phyloP scores from a whole-genome alignment of 805 yeast species.

The Tetrapisispora fleetii region DNA sequence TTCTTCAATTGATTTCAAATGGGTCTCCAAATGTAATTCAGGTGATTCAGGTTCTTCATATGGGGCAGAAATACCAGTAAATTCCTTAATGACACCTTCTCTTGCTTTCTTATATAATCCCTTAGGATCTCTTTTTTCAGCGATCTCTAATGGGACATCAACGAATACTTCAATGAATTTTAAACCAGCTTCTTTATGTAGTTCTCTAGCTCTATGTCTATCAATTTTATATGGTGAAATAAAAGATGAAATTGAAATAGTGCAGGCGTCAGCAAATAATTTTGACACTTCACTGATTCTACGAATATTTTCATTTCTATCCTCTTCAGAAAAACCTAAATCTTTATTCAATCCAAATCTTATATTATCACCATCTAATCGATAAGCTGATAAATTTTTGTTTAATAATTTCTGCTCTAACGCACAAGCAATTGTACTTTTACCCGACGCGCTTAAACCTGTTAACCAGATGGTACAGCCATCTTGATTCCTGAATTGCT shows the following conservation, averaged over 20 bases:
- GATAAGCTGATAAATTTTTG: constrained; percentile 62
- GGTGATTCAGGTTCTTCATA: constrained; percentile 85
- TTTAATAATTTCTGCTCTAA: constrained; percentile 73
- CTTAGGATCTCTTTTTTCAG: constrained; percentile 95
- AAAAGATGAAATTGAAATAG: constrained; percentile 81
- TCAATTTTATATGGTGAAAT: constrained; percentile 85
- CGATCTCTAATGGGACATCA: constrained; percentile 88
- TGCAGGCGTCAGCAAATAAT: constrained; percentile 86
- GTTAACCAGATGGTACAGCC: constrained; percentile 95
- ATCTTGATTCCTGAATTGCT: constrained; percentile 57
- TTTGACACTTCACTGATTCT: constrained; percentile 92
- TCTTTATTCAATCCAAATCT: constrained; percentile 94
- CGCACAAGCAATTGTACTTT: constrained; percentile 90
- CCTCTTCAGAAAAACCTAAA: constrained; percentile 83
- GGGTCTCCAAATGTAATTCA: constrained; percentile 73
- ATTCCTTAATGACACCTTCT: constrained; percentile 86
- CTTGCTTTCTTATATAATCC: constrained; percentile 95
- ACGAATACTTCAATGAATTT: constrained; percentile 88
- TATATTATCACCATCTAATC: constrained; percentile 90
- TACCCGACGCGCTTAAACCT: constrained; percentile 91
- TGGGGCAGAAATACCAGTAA: constrained; percentile 93
- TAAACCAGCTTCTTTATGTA: constrained; percentile 64
- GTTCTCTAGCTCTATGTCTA: constrained; percentile 74
- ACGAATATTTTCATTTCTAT: constrained; percentile 90
- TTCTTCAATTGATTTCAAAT: constrained; percentile 64